Conservation (phyloP, 495 filamentous ascomycete species). For the Podospora pseudopauciseta region DNA sequence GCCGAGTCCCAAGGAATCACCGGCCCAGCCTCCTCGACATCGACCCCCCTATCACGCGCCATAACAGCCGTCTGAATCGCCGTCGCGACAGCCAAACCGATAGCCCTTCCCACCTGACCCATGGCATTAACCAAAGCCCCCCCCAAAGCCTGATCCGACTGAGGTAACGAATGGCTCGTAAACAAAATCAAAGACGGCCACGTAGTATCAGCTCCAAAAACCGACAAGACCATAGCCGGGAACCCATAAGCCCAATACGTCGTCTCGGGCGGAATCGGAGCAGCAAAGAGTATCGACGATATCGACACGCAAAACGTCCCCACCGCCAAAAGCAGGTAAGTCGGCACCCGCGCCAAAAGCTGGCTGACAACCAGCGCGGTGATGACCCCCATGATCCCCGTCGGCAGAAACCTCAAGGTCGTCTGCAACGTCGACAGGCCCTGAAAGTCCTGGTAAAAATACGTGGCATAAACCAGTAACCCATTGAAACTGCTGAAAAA, state of each 20-base stretch:
- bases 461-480: constrained; percentile 57
- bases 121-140: constrained; percentile 60
- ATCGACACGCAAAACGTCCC: constrained; percentile 48
- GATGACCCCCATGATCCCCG: constrained; percentile 50
- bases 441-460: constrained; percentile 61
- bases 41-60: constrained; percentile 38
- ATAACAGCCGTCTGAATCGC: constrained; percentile 55
- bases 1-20: constrained; percentile 39
- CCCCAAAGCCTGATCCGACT: constrained; percentile 58
- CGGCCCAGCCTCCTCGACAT: constrained; percentile 37
- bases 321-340: constrained; percentile 51
- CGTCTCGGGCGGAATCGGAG: constrained; percentile 51
- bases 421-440: constrained; percentile 52
- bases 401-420: constrained; percentile 59
- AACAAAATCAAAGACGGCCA: constrained; percentile 59
- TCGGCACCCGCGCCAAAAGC: constrained; percentile 50
- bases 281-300: constrained; percentile 52
- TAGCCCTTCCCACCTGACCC: constrained; percentile 53
- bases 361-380: constrained; percentile 52
- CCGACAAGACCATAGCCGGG: constrained; percentile 55
- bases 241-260: constrained; percentile 60
- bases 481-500: constrained; percentile 61
- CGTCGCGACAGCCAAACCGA: constrained; percentile 56
- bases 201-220: constrained; percentile 57
- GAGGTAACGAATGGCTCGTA: constrained; percentile 53